These are phyloP conservation scores for Fusarium napiforme DNA, from an alignment of 2,329 filamentous ascomycete genomes.

Conservation along the genomic window DNA sequence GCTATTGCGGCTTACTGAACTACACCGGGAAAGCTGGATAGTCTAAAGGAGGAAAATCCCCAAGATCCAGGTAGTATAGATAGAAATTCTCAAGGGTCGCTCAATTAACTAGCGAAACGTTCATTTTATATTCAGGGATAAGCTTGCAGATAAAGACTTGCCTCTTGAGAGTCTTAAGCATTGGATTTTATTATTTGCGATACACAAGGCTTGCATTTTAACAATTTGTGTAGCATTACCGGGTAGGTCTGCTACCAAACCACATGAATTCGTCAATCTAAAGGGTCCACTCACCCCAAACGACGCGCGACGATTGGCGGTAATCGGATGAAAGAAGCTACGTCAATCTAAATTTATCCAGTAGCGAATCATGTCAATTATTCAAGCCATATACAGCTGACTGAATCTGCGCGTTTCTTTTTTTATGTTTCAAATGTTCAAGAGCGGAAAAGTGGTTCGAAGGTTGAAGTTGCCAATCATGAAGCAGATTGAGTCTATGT, in stretches of 20 bases:
- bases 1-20: rapidly evolving
- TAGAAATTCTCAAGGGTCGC: rapidly evolving
- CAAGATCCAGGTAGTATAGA: rapidly evolving
- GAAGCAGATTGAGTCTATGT: background rate
- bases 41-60: rapidly evolving
- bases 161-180: rapidly evolving
- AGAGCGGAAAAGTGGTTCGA: background rate
- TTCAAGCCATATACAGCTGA: background rate
- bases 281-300: rapidly evolving
- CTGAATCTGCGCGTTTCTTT: background rate
- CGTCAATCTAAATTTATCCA: too few relatives aligned
- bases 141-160: rapidly evolving
- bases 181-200: background rate
- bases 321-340: background rate
- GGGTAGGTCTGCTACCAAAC: background rate
- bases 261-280: background rate
- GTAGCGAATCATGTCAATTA: background rate
- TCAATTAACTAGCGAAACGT: rapidly evolving
- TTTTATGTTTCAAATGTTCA: rapidly evolving
- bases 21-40: rapidly evolving
- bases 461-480: background rate
- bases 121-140: rapidly evolving
- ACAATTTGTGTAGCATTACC: background rate
- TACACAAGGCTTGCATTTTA: rapidly evolving
- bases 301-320: background rate